Evolutionary conservation across 2,329 filamentous ascomycete species (phyloP), one percentile per base, ranked within the genome.

Genomic region (Curvularia eragrostidis): DNA sequence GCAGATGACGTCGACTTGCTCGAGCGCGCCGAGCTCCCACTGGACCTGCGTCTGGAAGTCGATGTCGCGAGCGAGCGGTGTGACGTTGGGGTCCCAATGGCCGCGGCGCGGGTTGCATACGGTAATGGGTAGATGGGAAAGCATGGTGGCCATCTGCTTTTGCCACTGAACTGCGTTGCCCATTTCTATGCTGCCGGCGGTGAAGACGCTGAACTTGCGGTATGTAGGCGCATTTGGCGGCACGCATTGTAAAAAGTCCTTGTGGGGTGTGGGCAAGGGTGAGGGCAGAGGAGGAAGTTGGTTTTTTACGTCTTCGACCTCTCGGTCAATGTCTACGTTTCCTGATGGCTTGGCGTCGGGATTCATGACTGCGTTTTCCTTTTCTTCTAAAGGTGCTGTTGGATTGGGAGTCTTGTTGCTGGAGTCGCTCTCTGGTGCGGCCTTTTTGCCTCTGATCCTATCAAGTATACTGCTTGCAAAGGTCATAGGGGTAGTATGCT

Each of bases 21-120:
- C 81, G 61, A 86, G 82, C 71, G 80, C 84, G 15, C 82, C 77
- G 1, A 89, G 77, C 75, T 90, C 87, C 87, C 87, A 89, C 28
- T 80, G 73, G 0, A 86, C 80, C 69, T 90, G 87, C 38, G 81
- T 73, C 8, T 71, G 72, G 73, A 85, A 89, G 0, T 75, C 79
- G 2, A 62, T 59, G 56, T 81, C 59, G 30, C 59, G 62, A n/a
- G 53, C 62, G 12, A 59, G 81, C 52, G 87, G 83, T 13, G 61
- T 73, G 81, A 84, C 86, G 1, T 74, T 79, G 8, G 71, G 67
- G 65, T 87, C 81, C 87, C 87, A 89, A 67, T 84, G 80, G 5
- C 75, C 56, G 1, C 86, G 82, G 8, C 81, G 76, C 0, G 87
- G 87, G 62, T 89, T 85, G 70, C 83, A 79, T 59, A 89, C 73